Evolutionary conservation across 306 rosid genomes (phyloP).

Genomic region (Vigna nakashimae): DNA sequence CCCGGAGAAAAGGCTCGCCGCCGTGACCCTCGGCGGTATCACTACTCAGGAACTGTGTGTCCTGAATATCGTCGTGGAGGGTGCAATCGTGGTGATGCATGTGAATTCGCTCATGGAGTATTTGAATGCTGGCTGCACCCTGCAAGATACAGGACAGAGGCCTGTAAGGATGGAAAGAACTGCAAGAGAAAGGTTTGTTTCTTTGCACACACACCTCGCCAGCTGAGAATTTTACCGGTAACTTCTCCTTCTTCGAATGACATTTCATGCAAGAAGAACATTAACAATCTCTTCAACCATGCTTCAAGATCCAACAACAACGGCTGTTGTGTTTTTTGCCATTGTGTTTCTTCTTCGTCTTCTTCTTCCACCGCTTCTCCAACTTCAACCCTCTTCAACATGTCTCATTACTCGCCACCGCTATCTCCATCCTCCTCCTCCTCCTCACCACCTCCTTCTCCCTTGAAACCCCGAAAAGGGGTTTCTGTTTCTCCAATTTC

Average conservation of each 20-base stretch:
- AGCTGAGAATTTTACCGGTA: conserved; percentile 71
- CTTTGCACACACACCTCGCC: conserved; percentile 89
- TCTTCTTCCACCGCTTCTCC: conserved; percentile 58
- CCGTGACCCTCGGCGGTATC: conserved; percentile 73
- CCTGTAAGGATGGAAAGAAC: conserved; percentile 86
- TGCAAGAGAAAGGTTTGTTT: conserved; percentile 91
- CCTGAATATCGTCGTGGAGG: conserved; percentile 83
- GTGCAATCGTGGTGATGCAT: conserved; percentile 74
- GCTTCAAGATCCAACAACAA: conserved; percentile 43
- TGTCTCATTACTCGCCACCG: conserved; percentile 77
- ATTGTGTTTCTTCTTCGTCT: background rate
- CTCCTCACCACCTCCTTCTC: conserved; percentile 74
- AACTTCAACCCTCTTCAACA: conserved; percentile 74
- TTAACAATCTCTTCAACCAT: conserved; percentile 42
- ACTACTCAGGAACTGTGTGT: conserved; percentile 78
- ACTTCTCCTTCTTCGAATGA: conserved; percentile 44
- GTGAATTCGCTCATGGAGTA: conserved; percentile 85
- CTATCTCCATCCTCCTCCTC: conserved; percentile 73
- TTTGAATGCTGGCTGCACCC: conserved; percentile 99
- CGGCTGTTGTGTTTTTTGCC: conserved; percentile 64
- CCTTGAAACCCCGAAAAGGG: conserved; percentile 48
- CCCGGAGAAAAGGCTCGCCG: conserved; percentile 92
- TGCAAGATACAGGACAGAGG: conserved; percentile 90
- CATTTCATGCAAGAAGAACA: conserved; percentile 48
- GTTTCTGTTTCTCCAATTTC: conserved; percentile 53